Evolutionary conservation across 495 filamentous ascomycete genomes (phyloP).

Genomic region (Aspergillus olivimuriae): DNA sequence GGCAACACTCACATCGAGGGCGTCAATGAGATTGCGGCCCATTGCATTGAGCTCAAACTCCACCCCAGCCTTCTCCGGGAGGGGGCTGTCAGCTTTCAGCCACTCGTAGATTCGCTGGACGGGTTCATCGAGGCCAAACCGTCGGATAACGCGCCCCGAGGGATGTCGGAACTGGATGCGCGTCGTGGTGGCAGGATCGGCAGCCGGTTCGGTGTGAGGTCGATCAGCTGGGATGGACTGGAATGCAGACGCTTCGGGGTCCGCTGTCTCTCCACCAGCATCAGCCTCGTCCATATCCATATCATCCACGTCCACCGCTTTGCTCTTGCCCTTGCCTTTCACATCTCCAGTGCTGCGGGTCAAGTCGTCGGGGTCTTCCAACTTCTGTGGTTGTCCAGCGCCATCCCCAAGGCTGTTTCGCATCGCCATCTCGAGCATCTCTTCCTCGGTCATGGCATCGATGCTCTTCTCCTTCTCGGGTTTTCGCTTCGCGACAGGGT

Average conservation of each 20-base stretch:
- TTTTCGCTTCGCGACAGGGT: slow-evolving; percentile 81
- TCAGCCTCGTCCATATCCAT: slow-evolving; percentile 25
- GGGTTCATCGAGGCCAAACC: slow-evolving; percentile 72
- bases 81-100: slow-evolving; percentile 73
- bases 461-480: slow-evolving; percentile 66
- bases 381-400: slow-evolving; percentile 28
- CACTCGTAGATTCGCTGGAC: slow-evolving; percentile 89
- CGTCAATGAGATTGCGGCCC: slow-evolving; percentile 74
- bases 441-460: slow-evolving; percentile 88
- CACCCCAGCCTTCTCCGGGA: slow-evolving; percentile 67
- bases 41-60: slow-evolving; percentile 80
- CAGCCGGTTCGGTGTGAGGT: slow-evolving; percentile 71
- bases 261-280: slow-evolving; percentile 7
- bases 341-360: slow-evolving; percentile 55
- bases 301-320: slow-evolving; percentile 39
- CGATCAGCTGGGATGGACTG: slow-evolving; percentile 58
- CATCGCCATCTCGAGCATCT: slow-evolving; percentile 91
- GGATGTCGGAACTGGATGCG: slow-evolving; percentile 87
- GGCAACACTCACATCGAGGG: slow-evolving; percentile 63
- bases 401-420: slow-evolving; percentile 66
- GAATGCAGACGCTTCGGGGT: slow-evolving; percentile 45
- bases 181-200: slow-evolving; percentile 64
- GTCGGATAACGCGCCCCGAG: slow-evolving; percentile 71
- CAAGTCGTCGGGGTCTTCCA: slow-evolving; percentile 75
- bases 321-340: slow-evolving; percentile 71